Evolutionary conservation across 139 green algal species (phyloP), one percentile per base, ranked within the genome.

Genomic region (Picochlorum sp.): DNA sequence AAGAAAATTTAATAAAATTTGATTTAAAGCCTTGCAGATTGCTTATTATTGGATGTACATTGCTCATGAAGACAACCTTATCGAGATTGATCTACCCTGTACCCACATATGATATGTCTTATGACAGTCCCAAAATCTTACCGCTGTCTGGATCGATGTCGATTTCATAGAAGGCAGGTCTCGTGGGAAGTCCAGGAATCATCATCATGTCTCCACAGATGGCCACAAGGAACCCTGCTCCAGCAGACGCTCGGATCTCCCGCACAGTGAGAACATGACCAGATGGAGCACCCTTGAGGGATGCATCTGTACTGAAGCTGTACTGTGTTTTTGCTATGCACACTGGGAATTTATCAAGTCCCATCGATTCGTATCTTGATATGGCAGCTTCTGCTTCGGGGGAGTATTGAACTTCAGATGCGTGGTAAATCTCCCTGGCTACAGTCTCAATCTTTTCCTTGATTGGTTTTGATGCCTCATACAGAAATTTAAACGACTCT

Each of bases 261-360:
- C 76, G 67, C 68, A 99, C 93, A 3, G 85, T 87, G 57, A 99
- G 77, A 13, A 73, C 77, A 70, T 98, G 98, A 21, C 92, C 94
- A 14, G 23, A 78, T 18, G 90, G 91, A 2, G 88, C 87, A 50
- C 88, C 88, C 44, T 78, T 80, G 38, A 37, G 47, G 16, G 69
- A 38, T 16, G 73, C 34, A 51, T 79, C 69, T 51, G 60, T 49
- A 58, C 70, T 77, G 56, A 79, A 79, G 24, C 37, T 63, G 50
- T 79, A 79, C 89, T 84, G 93, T 51, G 94, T 99, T 78, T 99
- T 99, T 54, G 94, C 94, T 88, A 98, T 98, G 82, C 94, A 99
- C 61, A 99, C 93, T 47, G 94, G 94, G 65, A 99, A 81, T 24
- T 82, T 71, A 61, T 70, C 81, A 62, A 95, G 96, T 26, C 94